Base-by-base conservation (phyloP, 1,284 basidiomycete genomes). In the Sporisorium graminicola region DNA sequence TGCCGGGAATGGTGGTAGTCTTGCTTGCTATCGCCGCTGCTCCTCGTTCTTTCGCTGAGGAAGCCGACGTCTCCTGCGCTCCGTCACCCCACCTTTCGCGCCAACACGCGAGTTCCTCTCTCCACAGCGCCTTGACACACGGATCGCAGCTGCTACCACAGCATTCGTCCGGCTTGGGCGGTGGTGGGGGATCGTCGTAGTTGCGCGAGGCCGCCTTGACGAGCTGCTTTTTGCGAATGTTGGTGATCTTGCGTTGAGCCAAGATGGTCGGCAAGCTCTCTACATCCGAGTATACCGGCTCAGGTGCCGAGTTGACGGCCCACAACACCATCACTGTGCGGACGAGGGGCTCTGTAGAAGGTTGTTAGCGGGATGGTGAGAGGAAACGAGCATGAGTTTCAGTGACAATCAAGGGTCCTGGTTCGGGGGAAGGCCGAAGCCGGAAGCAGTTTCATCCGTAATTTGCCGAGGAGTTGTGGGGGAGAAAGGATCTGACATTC, bases 81-180 rank as follows among this genome's bases (percentile, higher is more conserved):
- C 44, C 64, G 0, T 26, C 35, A 1, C 79, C 77, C 78, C 79
- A 81, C 13, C 79, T 31, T 31, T 81, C 63, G 1, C 59, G 14
- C 79, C 79, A 81, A 22, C 68, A 74, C 5, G 22, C 57, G 6
- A 76, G 55, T 58, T 81, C 79, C 33, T 80, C 78, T 52, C 65
- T 74, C 75, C 78, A 80, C 1, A 81, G 77, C 22, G 65, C 66
- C 58, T 77, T 77, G n/a, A 81, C 79, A 58, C 79, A 81, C 0
- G 79, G 79, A 16, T 70, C 62, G 50, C 79, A 81, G 51, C 60
- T 62, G 55, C 72, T 75, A 0, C 75, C 79, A 35, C 79, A 81
- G 51, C 79, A 81, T 37, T 81, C 79, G 63, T 73, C 69, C 12
- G 74, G 72, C 18, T 74, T 71, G 3, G 78, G 79, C 4, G 72